A percentile compares a stretch with the other conserved stretches of the same genome.
These are phyloP conservation scores for Digitaria exilis DNA, from an alignment of 202 grass and related monocot genomes.

Conservation along the genomic window DNA sequence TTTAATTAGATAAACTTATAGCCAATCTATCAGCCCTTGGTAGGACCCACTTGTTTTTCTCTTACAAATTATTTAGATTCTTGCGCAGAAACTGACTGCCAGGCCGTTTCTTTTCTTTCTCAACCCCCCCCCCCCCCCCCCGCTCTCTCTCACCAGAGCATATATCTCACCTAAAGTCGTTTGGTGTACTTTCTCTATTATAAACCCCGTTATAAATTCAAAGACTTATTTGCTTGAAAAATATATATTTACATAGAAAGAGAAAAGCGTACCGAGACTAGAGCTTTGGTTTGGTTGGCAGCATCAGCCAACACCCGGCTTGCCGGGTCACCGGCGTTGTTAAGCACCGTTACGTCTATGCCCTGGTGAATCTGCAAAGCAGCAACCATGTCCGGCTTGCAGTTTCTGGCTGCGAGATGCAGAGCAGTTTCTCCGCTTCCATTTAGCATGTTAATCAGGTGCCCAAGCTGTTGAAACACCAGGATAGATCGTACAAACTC, in stretches of 20 bases:
- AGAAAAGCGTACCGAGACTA: constrained; percentile 35
- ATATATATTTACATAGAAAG: background rate
- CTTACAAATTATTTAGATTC: no score
- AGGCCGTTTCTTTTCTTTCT: no score
- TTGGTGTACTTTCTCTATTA: no score
- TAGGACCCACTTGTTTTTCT: no score
- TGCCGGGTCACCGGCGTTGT: background rate
- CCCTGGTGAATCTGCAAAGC: constrained; percentile 19
- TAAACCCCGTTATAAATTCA: no score
- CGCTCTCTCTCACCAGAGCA: no score
- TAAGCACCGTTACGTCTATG: constrained; percentile 3
- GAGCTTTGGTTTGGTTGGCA: constrained; percentile 21
- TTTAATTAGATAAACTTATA: no score
- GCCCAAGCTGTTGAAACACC: background rate
- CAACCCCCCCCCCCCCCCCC: no score
- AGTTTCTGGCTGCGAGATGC: background rate
- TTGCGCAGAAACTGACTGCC: no score
- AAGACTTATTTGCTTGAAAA: no score
- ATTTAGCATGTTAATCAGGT: background rate
- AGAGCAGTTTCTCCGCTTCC: background rate
- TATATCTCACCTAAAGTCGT: no score
- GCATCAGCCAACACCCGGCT: background rate
- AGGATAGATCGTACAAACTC: background rate
- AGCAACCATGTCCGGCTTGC: constrained; percentile 23
- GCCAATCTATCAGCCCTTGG: no score